Base-by-base conservation (phyloP, 2,329 filamentous ascomycete species). In the Aureobasidium musti region DNA sequence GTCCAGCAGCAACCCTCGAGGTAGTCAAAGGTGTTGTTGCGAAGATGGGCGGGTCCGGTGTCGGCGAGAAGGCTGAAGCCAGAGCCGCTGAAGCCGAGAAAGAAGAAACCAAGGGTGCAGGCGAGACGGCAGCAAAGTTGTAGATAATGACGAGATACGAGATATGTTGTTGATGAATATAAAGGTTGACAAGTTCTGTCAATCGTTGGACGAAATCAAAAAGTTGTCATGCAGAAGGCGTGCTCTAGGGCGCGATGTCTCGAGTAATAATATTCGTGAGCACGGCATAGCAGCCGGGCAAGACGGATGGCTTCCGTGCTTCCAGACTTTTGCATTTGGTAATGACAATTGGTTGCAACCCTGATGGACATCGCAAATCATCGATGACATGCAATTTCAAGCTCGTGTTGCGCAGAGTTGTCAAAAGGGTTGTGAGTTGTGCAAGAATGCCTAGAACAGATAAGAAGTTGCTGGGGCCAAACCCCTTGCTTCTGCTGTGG, bases 1-100 rank as follows among this genome's bases (percentile, higher is more conserved):
- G 90, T 39, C 93, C 94, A 10, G 87, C 87, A 68, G 88, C 84
- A 11, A 97, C 94, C 5, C 84, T 94, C 33, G 87, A 91, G 19
- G 87, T 87, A 28, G 92, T 95, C 26, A 87, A 88, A 81, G 86
- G 86, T 74, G 78, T 97, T 49, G 86, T 93, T 33, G 82, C 83
- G 66, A 78, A 79, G 63, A 73, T 80, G 43, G 77, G 71, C 35
- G 76, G 74, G 0, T 68, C 70, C 33, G 66, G 70, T 17, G 75
- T 74, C 26, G 70, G 73, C 63, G 73, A 72, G 71, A 76, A 75
- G 33, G 76, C 74, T 41, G 76, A 77, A 69, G 74, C 76, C 66
- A 70, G 67, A 52, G 72, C 69, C 45, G 66, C 37, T 54, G 70
- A 64, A 33, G 71, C 67, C 23, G 69, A 72, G 45, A 73, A 73